Percentiles rank a stretch among this genome's conserved stretches.
Evolutionary conservation across 306 rosid species (phyloP).

Genomic region (Glycine latifolia): DNA sequence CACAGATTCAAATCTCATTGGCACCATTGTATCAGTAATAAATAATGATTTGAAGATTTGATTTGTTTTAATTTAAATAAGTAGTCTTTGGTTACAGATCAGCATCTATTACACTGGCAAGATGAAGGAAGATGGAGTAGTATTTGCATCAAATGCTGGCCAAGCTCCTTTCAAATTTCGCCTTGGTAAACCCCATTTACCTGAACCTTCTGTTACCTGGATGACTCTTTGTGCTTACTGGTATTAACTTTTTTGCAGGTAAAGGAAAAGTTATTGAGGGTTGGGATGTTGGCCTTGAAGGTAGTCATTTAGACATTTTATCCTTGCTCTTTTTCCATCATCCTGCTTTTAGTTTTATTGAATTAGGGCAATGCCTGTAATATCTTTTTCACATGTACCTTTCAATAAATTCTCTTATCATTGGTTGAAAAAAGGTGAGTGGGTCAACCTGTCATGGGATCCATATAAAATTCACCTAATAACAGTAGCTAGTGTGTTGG

Average conservation of each 20-base stretch:
- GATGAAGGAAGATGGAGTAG: slow-evolving; percentile 67
- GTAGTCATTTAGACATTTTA: slow-evolving; percentile 51
- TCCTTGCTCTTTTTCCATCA: slow-evolving; percentile 29
- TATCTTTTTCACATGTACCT: neutral
- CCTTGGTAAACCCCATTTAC: slow-evolving; percentile 63
- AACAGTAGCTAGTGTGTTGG: neutral
- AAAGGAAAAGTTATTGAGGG: slow-evolving; percentile 66
- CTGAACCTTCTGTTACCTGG: slow-evolving; percentile 4
- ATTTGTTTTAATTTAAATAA: slow-evolving; percentile 24
- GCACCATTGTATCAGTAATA: neutral
- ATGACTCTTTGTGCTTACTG: slow-evolving; percentile 31
- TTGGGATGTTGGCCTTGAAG: slow-evolving; percentile 87
- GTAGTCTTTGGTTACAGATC: slow-evolving; percentile 69
- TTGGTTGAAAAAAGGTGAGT: slow-evolving; percentile 8
- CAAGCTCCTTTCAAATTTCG: slow-evolving; percentile 75
- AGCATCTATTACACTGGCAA: slow-evolving; percentile 68
- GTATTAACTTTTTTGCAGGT: slow-evolving; percentile 62
- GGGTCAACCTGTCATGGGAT: neutral
- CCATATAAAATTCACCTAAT: neutral
- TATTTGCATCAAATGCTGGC: slow-evolving; percentile 60
- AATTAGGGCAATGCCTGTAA: neutral
- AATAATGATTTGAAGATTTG: neutral
- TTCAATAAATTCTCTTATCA: slow-evolving; percentile 1
- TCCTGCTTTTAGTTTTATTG: neutral
- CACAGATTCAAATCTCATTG: neutral